phyloP scores from a whole-genome alignment of 2,329 filamentous ascomycete species.

The Pseudophaeomoniella oleicola region DNA sequence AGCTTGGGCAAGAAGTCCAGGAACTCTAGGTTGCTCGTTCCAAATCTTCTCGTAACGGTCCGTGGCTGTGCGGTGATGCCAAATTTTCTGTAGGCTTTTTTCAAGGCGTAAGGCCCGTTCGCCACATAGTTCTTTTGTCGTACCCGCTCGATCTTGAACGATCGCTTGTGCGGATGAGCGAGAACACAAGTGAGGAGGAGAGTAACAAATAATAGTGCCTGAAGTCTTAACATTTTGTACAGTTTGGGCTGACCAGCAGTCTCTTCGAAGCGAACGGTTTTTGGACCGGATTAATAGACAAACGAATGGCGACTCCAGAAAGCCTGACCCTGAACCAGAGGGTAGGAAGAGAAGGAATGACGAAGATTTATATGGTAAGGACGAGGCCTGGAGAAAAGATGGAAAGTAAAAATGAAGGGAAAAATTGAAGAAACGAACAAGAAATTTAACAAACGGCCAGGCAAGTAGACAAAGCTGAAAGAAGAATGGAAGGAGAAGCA shows the following conservation, averaged over 20 bases:
- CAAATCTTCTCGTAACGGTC: constrained; percentile 16
- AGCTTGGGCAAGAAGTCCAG: constrained; percentile 19
- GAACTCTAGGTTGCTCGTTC: constrained; percentile 16
- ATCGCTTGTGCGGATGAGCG: constrained; percentile 22
- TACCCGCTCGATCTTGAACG: constrained; percentile 48
- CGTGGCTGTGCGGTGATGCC: constrained; percentile 36
- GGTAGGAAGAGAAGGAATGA: constrained; percentile 5
- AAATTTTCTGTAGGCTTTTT: constrained; percentile 56
- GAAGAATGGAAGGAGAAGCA: background rate
- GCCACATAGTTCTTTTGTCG: constrained; percentile 40
- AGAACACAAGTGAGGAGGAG: constrained; percentile 19
- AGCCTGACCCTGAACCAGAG: constrained; percentile 8
- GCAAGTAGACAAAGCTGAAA: constrained; percentile 1
- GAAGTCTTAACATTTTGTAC: constrained; percentile 9
- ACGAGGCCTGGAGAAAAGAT: constrained; percentile 2
- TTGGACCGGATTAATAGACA: constrained; percentile 8
- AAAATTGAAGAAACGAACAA: constrained; percentile 5
- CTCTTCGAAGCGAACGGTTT: constrained; percentile 1
- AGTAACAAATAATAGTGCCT: constrained; percentile 10
- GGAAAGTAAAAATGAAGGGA: constrained; percentile 6
- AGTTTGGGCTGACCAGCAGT: constrained; percentile 6
- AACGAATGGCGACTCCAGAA: constrained; percentile 13
- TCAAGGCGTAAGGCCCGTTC: constrained; percentile 47
- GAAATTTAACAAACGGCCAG: constrained; percentile 5
- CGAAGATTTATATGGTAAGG: constrained; percentile 4